Conservation (phyloP, 805 yeast species). For the Saccharomycopsis microspora region DNA sequence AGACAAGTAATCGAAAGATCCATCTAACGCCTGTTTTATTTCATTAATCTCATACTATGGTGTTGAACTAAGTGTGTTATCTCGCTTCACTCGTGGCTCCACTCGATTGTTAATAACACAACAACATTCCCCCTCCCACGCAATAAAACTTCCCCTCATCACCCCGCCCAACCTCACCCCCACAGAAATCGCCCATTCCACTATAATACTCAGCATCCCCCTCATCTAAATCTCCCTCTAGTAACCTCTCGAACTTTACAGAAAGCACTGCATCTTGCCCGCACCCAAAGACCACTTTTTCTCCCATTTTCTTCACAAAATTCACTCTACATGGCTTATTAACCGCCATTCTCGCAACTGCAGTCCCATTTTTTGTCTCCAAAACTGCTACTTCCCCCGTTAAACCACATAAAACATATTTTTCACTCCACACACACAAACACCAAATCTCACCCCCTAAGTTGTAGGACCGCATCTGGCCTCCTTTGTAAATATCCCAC, state of each 20-base stretch:
- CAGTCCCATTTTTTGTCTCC: not conserved
- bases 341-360: slow-evolving; percentile 14
- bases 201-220: not conserved
- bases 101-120: too few species aligned
- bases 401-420: not conserved
- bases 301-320: not conserved
- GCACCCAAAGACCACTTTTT: slow-evolving; percentile 1
- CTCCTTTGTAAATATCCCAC: slow-evolving; percentile 27
- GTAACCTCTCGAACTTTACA: not conserved
- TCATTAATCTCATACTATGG: too few species aligned
- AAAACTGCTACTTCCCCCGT: not conserved
- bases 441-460: too few species aligned
- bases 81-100: too few species aligned
- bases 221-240: not conserved
- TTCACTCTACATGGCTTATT: slow-evolving; percentile 19
- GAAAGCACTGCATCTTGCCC: slow-evolving; percentile 8
- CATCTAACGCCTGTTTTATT: too few species aligned
- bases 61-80: too few species aligned
- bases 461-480: not conserved
- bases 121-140: too few species aligned
- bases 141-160: not conserved
- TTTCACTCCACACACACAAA: not conserved
- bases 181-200: not conserved
- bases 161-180: not conserved
- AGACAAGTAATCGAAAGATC: too few species aligned